Evolutionary conservation across 2,329 filamentous ascomycete species (phyloP).

Genomic region (Calonectria hawksworthii): DNA sequence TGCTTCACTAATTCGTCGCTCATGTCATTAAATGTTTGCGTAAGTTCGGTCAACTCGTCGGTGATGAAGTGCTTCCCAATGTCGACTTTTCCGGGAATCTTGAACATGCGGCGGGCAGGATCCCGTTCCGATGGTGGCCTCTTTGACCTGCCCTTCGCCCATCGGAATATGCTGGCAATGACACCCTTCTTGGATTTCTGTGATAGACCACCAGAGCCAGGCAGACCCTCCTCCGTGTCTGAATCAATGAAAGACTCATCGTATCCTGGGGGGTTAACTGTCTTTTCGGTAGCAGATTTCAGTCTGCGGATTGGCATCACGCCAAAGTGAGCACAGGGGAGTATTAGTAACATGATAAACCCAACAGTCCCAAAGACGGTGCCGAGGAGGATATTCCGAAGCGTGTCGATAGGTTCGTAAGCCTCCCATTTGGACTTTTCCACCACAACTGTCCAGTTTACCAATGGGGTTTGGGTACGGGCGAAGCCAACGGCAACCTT

Average conservation of each 20-base stretch:
- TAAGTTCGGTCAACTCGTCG: constrained; percentile 89
- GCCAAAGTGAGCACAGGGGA: constrained; percentile 85
- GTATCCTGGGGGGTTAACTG: constrained; percentile 76
- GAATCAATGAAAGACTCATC: constrained; percentile 61
- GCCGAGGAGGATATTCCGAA: constrained; percentile 85
- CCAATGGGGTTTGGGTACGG: constrained; percentile 74
- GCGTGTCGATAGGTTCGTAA: constrained; percentile 78
- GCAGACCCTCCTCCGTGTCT: constrained; percentile 56
- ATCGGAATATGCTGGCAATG: constrained; percentile 54
- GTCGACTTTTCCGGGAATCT: constrained; percentile 86
- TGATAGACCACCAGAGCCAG: constrained; percentile 58
- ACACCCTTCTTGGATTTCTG: constrained; percentile 61
- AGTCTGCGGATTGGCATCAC: constrained; percentile 85
- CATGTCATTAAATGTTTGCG: constrained; percentile 92
- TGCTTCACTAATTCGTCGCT: constrained; percentile 90
- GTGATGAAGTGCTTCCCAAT: constrained; percentile 82
- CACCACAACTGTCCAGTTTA: constrained; percentile 86
- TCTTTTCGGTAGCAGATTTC: constrained; percentile 81
- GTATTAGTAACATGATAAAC: constrained; percentile 77
- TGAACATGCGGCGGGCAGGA: constrained; percentile 72
- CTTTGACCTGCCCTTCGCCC: constrained; percentile 51
- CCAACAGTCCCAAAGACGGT: constrained; percentile 89
- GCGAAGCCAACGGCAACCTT: constrained; percentile 86
- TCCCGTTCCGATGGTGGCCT: constrained; percentile 53
- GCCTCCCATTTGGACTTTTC: constrained; percentile 83